Conservation (phyloP, 257 asterid genomes). For the Ocimum tenuiflorum region DNA sequence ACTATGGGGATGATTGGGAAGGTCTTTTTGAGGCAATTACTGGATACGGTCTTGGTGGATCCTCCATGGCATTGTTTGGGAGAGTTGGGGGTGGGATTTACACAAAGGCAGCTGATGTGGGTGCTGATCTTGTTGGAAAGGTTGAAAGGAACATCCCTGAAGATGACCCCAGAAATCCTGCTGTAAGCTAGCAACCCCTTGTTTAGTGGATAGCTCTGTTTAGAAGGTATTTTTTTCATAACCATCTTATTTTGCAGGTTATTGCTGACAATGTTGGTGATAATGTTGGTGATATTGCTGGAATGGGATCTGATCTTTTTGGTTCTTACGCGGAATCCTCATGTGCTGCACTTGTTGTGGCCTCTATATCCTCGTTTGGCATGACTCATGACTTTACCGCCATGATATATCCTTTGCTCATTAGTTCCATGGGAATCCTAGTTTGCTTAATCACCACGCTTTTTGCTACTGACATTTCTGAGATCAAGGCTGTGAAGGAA, state of each 20-base stretch:
- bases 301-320: slow-evolving; percentile 64
- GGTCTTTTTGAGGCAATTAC: slow-evolving; percentile 85
- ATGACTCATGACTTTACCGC: slow-evolving; percentile 61
- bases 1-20: slow-evolving; percentile 90
- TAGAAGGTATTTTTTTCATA: slow-evolving; percentile 9
- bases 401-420: slow-evolving; percentile 44
- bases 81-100: slow-evolving; percentile 95
- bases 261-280: slow-evolving; percentile 92
- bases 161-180: slow-evolving; percentile 59
- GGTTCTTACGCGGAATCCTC: slow-evolving; percentile 60
- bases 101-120: slow-evolving; percentile 61
- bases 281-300: slow-evolving; percentile 93
- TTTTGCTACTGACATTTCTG: slow-evolving; percentile 52
- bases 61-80: slow-evolving; percentile 91
- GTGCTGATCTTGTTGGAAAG: slow-evolving; percentile 57
- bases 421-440: slow-evolving; percentile 80
- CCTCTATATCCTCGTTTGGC: slow-evolving; percentile 55
- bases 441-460: slow-evolving; percentile 81
- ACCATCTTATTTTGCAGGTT: slow-evolving; percentile 45
- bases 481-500: slow-evolving; percentile 49
- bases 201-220: not conserved
- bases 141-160: slow-evolving; percentile 51
- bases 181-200: slow-evolving; percentile 33
- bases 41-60: slow-evolving; percentile 91
- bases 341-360: slow-evolving; percentile 61